Percentiles rank a stretch among this genome's conserved stretches.
Conservation (phyloP, 352 stramenopile species). For the Pythium volutum region DNA sequence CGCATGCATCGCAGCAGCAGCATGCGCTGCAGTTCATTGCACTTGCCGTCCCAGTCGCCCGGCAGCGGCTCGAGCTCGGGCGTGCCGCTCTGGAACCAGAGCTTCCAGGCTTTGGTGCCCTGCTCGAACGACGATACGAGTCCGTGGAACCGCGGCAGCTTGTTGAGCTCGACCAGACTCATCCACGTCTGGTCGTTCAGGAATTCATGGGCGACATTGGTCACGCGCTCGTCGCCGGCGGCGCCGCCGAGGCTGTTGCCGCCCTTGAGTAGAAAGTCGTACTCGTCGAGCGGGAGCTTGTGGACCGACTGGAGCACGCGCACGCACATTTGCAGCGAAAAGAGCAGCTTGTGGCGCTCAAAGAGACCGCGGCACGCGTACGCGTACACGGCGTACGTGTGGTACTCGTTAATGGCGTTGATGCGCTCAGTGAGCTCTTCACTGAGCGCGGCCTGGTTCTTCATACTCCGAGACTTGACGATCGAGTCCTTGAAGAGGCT, state of each 20-base stretch:
- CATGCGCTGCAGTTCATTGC: conserved; percentile 92
- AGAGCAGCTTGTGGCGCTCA: conserved; percentile 95
- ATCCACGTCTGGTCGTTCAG: conserved; percentile 85
- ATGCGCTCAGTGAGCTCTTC: conserved; percentile 87
- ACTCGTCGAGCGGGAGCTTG: conserved; percentile 92
- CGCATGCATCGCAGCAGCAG: conserved; percentile 92
- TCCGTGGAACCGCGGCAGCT: conserved; percentile 83
- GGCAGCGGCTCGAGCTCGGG: conserved; percentile 91
- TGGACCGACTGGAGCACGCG: conserved; percentile 89
- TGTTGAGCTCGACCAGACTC: conserved; percentile 92
- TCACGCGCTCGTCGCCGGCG: conserved; percentile 47
- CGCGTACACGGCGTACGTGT: conserved; percentile 94
- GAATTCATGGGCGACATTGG: conserved; percentile 88
- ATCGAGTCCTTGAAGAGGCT: conserved; percentile 95
- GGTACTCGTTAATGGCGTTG: conserved; percentile 94
- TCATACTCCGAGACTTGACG: conserved; percentile 76
- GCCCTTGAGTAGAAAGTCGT: conserved; percentile 94
- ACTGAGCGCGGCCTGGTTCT: conserved; percentile 73
- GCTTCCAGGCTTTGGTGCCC: conserved; percentile 72
- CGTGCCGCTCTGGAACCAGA: conserved; percentile 82
- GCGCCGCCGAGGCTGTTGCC: conserved; percentile 51
- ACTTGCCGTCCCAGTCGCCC: conserved; percentile 92
- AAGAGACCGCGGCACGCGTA: conserved; percentile 95
- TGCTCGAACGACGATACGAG: conserved; percentile 91
- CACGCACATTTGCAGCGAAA: conserved; percentile 94